Base-by-base conservation (phyloP, 495 filamentous ascomycete genomes). In the Hyphodiscus hymeniophilus region DNA sequence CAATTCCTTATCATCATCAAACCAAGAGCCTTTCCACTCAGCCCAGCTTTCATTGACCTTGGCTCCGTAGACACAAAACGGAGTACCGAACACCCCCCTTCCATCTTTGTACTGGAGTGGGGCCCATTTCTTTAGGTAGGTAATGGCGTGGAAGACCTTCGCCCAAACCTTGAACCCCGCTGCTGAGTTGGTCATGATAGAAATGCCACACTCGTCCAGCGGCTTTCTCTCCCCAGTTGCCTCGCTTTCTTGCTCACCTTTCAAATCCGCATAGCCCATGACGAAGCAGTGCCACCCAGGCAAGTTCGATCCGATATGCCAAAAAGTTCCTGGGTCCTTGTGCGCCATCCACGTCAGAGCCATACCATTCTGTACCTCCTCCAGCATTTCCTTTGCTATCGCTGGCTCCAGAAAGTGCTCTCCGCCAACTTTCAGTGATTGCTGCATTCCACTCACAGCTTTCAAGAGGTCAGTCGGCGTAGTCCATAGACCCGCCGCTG, bases 401-500 rank as follows among this genome's bases (percentile, higher is more conserved):
- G 45, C 21, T 30, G 50, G 11, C 15, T 47, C 26, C 15, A 62
- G 20, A 26, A 60, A 62, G 7, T 45, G 41, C 3, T 38, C 16
- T 38, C 15, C 21, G 23, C 11, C 31, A 18, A 3, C 10, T 12
- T 47, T 45, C 15, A 63, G 33, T 4, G 52, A 57, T 7, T 44
- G 18, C 45, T 63, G 59, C 4, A 60, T 32, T 22, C 55, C 56
- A 6, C 17, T 15, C 13, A 59, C 50, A n/a, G 47, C 49, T 39
- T 48, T 59, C 20, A 63, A 38, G 22, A 63, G 47, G 33, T 63
- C 60, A 7, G 42, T 46, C 12, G 60, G 58, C 13, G 60, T 61
- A 22, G 59, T 61, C 60, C 60, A 63, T 2, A 63, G 41, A 8
- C 53, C 59, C 7, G 56, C 60, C 11, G 60, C 60, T 11, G 59